These are phyloP conservation scores for Pyrenophora seminiperda DNA, from an alignment of 2,329 filamentous ascomycete species.

Conservation along the genomic window DNA sequence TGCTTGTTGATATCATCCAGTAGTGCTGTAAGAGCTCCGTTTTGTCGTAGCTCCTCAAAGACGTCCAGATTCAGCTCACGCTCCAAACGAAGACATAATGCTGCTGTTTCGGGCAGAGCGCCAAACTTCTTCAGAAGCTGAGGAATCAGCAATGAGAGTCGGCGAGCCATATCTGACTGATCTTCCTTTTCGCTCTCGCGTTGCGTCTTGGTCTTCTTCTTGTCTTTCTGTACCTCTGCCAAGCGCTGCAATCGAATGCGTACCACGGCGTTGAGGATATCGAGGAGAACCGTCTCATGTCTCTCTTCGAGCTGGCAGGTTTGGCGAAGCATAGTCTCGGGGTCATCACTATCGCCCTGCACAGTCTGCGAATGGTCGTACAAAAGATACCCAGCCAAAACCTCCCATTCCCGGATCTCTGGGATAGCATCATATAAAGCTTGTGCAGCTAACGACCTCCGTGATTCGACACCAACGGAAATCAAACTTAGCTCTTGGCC, in stretches of 20 bases:
- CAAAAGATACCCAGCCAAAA: slow-evolving; percentile 84
- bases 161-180: slow-evolving; percentile 77
- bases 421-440: slow-evolving; percentile 81
- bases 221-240: slow-evolving; percentile 64
- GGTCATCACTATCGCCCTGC: slow-evolving; percentile 62
- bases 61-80: slow-evolving; percentile 84
- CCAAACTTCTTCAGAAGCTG: slow-evolving; percentile 91
- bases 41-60: slow-evolving; percentile 87
- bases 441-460: slow-evolving; percentile 84
- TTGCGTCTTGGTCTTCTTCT: slow-evolving; percentile 60
- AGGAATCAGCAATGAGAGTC: slow-evolving; percentile 79
- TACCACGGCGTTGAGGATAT: slow-evolving; percentile 83
- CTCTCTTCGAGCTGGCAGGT: slow-evolving; percentile 73
- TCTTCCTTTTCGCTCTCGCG: slow-evolving; percentile 69
- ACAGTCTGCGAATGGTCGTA: slow-evolving; percentile 76
- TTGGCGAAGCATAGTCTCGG: slow-evolving; percentile 69
- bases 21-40: slow-evolving; percentile 78
- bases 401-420: slow-evolving; percentile 85
- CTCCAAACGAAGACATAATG: slow-evolving; percentile 82
- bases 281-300: slow-evolving; percentile 84
- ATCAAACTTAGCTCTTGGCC: slow-evolving; percentile 55
- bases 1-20: slow-evolving; percentile 93
- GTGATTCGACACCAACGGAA: slow-evolving; percentile 71
- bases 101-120: slow-evolving; percentile 83
- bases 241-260: slow-evolving; percentile 72